A percentile compares a stretch with the other conserved stretches of the same genome.
Evolutionary conservation across 2,329 filamentous ascomycete genomes (phyloP).

Genomic region (Colletotrichum sidae): DNA sequence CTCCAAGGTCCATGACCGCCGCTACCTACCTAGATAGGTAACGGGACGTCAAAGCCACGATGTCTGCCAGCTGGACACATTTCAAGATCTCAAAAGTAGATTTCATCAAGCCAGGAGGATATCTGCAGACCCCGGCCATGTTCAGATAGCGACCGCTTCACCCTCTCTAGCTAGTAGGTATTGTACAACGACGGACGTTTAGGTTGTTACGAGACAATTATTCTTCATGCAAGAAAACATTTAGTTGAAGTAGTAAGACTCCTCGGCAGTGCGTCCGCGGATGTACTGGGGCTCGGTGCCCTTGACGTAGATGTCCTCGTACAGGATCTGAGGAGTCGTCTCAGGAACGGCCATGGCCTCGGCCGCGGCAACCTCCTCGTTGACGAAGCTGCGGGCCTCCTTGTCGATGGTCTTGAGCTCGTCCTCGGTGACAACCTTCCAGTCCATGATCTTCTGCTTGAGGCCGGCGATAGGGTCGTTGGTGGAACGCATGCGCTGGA

Average conservation of each 20-base stretch:
- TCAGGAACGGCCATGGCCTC: conserved; percentile 90
- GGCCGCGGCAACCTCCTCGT: conserved; percentile 88
- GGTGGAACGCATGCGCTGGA: conserved; percentile 99
- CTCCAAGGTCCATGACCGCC: too few relatives aligned
- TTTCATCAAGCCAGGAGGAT: conserved; percentile 31
- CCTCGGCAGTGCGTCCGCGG: conserved; percentile 87
- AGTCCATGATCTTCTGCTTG: conserved; percentile 98
- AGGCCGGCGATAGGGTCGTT: conserved; percentile 98
- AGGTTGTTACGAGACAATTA: conserved; percentile 37
- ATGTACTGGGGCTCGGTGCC: conserved; percentile 90
- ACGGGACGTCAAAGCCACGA: too few relatives aligned
- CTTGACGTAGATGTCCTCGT: conserved; percentile 94
- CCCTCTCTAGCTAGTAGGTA: conserved; percentile 39
- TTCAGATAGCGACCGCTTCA: conserved; percentile 37
- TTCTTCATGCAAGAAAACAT: conserved; percentile 28
- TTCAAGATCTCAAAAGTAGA: conserved; percentile 3
- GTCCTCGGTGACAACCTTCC: conserved; percentile 90
- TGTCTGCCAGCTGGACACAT: not conserved
- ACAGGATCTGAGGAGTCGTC: conserved; percentile 83
- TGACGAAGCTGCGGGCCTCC: conserved; percentile 86
- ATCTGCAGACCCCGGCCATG: conserved; percentile 36
- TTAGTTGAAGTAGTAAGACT: conserved; percentile 90
- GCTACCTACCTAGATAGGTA: not conserved
- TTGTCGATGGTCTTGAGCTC: conserved; percentile 98
- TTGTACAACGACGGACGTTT: conserved; percentile 38